Evolutionary conservation across 257 asterid species (phyloP).

Genomic region (Ocimum tenuiflorum): DNA sequence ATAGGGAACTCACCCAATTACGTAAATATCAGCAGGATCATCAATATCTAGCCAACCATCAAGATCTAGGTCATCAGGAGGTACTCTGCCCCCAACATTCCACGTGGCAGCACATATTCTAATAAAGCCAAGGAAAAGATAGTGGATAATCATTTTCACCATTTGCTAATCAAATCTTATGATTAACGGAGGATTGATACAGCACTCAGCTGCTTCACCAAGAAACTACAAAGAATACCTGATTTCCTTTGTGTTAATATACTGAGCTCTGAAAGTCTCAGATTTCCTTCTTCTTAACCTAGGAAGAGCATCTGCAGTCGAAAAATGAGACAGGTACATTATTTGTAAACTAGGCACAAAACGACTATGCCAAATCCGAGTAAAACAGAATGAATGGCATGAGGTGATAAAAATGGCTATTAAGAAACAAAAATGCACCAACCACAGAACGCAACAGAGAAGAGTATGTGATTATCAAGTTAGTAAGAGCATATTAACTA

Average conservation of each 20-base stretch:
- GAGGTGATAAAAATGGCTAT: slow-evolving; percentile 5
- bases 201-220: background rate
- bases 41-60: slow-evolving; percentile 75
- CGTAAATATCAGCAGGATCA: slow-evolving; percentile 88
- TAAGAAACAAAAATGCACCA: background rate
- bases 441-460: background rate
- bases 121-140: slow-evolving; percentile 15
- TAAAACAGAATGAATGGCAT: background rate
- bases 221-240: slow-evolving; percentile 40
- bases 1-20: slow-evolving; percentile 62
- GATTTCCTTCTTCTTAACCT: slow-evolving; percentile 75
- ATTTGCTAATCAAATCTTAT: background rate
- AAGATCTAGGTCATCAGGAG: slow-evolving; percentile 70
- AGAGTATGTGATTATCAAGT: background rate
- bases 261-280: slow-evolving; percentile 87
- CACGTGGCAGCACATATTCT: slow-evolving; percentile 76
- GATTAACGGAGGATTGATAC: slow-evolving; percentile 3
- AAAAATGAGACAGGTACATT: slow-evolving; percentile 6
- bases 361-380: background rate
- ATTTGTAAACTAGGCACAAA: background rate
- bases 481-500: background rate
- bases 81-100: slow-evolving; percentile 77
- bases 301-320: slow-evolving; percentile 51
- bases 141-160: slow-evolving; percentile 13
- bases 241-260: slow-evolving; percentile 70